Evolutionary conservation across 208 protist genomes (phyloP), one percentile per base, ranked within the genome.

Genomic region (Willaertia magna): DNA sequence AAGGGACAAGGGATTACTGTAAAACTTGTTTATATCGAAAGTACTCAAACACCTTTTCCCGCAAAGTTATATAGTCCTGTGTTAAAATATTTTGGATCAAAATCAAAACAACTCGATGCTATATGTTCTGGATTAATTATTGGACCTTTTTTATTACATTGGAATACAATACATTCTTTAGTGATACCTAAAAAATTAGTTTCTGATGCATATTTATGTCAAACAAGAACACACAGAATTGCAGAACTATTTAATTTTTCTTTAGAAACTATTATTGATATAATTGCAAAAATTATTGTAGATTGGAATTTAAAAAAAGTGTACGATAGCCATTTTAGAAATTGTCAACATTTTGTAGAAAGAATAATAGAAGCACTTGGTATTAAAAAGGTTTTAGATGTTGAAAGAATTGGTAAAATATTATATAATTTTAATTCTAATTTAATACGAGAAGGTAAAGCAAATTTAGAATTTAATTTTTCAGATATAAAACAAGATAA

Each of bases 311-410:
- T 40, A 18, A 51, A 7, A 9, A 30, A 51, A 9, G 6, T 51
- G 6, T 51, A 81, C 51, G 6, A 46, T 34, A 9, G 39, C 11
- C 76, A 51, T 9, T 39, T 40, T 39, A 16, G 14, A 18, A 81
- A 81, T 34, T 47, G 76, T 51, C 40, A 51, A 81, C 76, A 81
- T 81, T 81, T 81, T 51, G 44, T 81, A 40, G 76, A 81, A 30
- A 67, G 9, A 67, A 67, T 67, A 34, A 67, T 67, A 34, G 55
- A 67, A 34, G 12, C n/a, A 34, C n/a, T 67, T 18, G 55, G 55
- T 34, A 67, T 67, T 9, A 67, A 67, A 26, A 67, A 67, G n/a
- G 55, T 67, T 4, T 67, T 67, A 30, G 55, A 67, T 34, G 12
- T 6, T 67, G 55, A 67, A 67, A 67, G 55, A 67, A 67, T 67